Base-by-base conservation (phyloP, 371 early-diverging fungal genomes). In the Rhizopus stolonifer region DNA sequence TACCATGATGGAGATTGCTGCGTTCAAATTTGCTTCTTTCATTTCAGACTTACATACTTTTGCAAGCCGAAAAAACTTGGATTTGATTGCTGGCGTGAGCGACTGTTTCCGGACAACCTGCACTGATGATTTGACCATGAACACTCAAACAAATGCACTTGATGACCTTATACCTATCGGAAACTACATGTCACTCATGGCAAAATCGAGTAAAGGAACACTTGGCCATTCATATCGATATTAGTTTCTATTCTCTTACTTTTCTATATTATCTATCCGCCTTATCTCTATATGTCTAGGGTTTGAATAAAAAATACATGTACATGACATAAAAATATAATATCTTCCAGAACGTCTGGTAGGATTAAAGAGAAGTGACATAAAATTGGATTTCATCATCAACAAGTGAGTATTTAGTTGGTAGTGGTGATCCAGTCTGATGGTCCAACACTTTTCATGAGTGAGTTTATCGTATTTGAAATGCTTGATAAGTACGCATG, bases 321-420 rank as follows among this genome's bases (percentile, higher is more conserved):
- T 2, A 36, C 0, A 36, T 15, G 2, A 36, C 36, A 36, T 36
- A 36, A 44, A 56, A 24, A 56, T 56, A 56, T 56, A 56, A 33
- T 56, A 49, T 49, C 49, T 56, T 49, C 49, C 44, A 56, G 43
- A 56, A 22, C 36, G 43, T 54, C 22, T 49, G 49, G 49, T 49
- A 56, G 49, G 43, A 56, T 56, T 56, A 56, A 56, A 49, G 56
- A 56, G 23, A 56, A 56, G 49, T 56, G 49, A 44, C 49, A 56
- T 56, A 54, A 56, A 49, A 49, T 56, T 49, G 49, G 34, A 56
- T 56, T 34, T 24, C 42, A 42, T 4, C 49, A 49, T 56, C 44
- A 56, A 56, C 44, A 56, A 56, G 43, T 43, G 44, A 56, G 44
- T 49, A 49, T 49, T 43, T 15, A 49, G 49, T 43, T 56, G 49